Base-by-base conservation (phyloP, 495 filamentous ascomycete genomes). In the Tuber umbilicatum region DNA sequence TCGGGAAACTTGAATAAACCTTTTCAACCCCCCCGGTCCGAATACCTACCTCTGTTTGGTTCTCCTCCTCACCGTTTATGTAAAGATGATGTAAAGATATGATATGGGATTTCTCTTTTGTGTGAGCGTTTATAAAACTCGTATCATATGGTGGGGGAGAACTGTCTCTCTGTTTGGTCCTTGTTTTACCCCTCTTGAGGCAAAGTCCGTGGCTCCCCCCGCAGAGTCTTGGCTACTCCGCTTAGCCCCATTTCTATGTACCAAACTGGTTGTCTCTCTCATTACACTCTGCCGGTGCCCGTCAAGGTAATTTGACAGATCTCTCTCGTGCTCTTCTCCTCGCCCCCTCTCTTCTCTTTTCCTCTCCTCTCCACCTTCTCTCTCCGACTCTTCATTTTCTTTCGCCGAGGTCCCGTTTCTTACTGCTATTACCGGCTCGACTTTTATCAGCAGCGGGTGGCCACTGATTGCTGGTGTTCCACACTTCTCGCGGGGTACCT, bases 391-490 rank as follows among this genome's bases (percentile, higher is more conserved):
- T n/a, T 31, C 50, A 10, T 47, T 38, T 37, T 38, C 43, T 31
- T 47, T 74, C 67, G 42, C 39, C 19, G 21, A 70, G 43, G 40
- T 45, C 45, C 39, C 60, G 47, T 60, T 39, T 55, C 41, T 9
- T 45, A 37, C 75, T 47, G 21, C 35, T 64, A 6, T 21, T 38
- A 42, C 35, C 14, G 12, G 47, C 73, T n/a, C 47, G 47, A 27
- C 43, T 78, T 64, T 64, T 72, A 39, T 40, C 73, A 37, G 50
- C 43, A 77, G 43, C 75, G 75, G 75, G 73, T 43, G 67, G 69
- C 70, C 47, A 64, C 23, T 78, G 71, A 39, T 70, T 78, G 27
- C 75, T 73, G 72, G 70, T 40, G 27, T 45, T 40, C 43, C 71
- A 74, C 40, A 69, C 38, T 37, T 38, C 70, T 14, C 37, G 64